Evolutionary conservation across 2,329 filamentous ascomycete genomes (phyloP), one percentile per base, ranked within the genome.

Genomic region (Achaetomium macrosporum): DNA sequence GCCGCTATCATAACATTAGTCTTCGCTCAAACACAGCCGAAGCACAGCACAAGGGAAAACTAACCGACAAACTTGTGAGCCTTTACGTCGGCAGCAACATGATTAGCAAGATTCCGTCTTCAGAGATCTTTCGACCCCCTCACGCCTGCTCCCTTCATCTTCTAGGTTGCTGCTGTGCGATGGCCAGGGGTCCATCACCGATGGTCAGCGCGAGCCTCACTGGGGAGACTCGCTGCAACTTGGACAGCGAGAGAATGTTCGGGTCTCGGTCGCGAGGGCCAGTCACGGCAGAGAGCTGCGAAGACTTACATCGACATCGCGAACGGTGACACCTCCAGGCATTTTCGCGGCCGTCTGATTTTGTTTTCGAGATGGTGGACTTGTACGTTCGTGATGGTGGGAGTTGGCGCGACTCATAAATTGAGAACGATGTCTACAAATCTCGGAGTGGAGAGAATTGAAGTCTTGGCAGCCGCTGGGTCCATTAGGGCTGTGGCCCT

Each of bases 1-100:
- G 87, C 81, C 67, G 80, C 76, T 78, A 91, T 90, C 81, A 91
- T n/a, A 78, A 90, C 88, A 74, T 90, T 86, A 76, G 88, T 85
- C 83, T 87, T 76, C 64, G 71, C 55, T 15, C 17, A 42, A 7
- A 19, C 16, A 19, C 3, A 19, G 4, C 12, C 25, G 15, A 13
- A 47, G 12, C n/a, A 43, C 15, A 19, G 17, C n/a, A 5, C 15
- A 9, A 37, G 10, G n/a, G 13, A 33, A 9, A 30, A 59, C 57
- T 56, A 51, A 59, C 57, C 76, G 78, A 93, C 91, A 82, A 93
- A 93, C 79, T 91, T 89, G 75, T 90, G 87, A 76, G 88, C 86
- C 84, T 88, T 76, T 65, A 72, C 53, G 46, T 49, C 52, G 41
- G 49, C 57, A 62, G 57, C 64, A 69, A 65, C 66, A 71, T 70